These are phyloP conservation scores for Lasiosphaeriaceae sp. DNA, from an alignment of 495 filamentous ascomycete species.

Conservation along the genomic window DNA sequence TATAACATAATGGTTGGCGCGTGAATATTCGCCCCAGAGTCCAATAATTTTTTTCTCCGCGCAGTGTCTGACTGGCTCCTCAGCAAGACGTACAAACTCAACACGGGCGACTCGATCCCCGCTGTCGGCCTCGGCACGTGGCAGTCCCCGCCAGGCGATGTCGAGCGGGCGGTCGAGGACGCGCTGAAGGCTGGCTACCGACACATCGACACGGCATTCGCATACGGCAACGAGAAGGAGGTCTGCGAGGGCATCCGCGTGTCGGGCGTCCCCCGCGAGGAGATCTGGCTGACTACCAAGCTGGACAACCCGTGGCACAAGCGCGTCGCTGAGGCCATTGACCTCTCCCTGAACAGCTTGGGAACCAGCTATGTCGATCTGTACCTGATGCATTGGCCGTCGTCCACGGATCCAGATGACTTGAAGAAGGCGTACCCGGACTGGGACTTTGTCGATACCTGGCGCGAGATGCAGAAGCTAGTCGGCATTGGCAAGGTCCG, in stretches of 20 bases:
- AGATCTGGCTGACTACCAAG: slow-evolving; percentile 89
- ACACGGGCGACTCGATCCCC: slow-evolving; percentile 76
- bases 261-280: slow-evolving; percentile 71
- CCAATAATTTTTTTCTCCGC: no score
- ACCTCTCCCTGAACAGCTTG: slow-evolving; percentile 63
- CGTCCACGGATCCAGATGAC: slow-evolving; percentile 41
- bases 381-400: slow-evolving; percentile 85
- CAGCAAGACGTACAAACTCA: slow-evolving; percentile 67
- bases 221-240: slow-evolving; percentile 81
- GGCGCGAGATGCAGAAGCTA: slow-evolving; percentile 81
- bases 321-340: slow-evolving; percentile 60
- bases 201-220: slow-evolving; percentile 63
- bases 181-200: slow-evolving; percentile 67
- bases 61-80: no score
- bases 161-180: slow-evolving; percentile 61
- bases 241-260: slow-evolving; percentile 77
- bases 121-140: slow-evolving; percentile 81
- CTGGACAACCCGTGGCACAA: slow-evolving; percentile 81
- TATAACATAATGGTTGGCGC: no score
- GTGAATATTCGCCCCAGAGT: no score
- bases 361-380: slow-evolving; percentile 77
- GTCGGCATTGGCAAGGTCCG: slow-evolving; percentile 72
- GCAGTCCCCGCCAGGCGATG: slow-evolving; percentile 56
- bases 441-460: slow-evolving; percentile 81
- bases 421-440: slow-evolving; percentile 42